These are phyloP conservation scores for Astrothelium macrocarpum DNA, from an alignment of 495 filamentous ascomycete genomes.

Conservation along the genomic window DNA sequence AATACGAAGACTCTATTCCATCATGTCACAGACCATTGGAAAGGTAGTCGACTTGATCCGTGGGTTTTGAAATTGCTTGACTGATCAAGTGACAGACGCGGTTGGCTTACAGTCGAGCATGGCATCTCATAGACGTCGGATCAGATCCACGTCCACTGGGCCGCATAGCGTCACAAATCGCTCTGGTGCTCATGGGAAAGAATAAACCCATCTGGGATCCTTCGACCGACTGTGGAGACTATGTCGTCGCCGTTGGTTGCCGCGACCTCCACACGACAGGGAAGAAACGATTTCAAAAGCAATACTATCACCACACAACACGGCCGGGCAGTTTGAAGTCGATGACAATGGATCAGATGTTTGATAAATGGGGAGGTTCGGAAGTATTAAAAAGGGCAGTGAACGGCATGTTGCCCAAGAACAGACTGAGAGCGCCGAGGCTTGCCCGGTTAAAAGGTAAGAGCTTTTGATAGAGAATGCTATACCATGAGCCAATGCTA, in stretches of 20 bases:
- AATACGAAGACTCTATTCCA: neutral
- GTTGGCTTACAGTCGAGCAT: conserved; percentile 88
- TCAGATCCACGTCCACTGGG: conserved; percentile 54
- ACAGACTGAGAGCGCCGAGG: conserved; percentile 73
- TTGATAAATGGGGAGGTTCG: conserved; percentile 85
- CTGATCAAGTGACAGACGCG: conserved; percentile 60
- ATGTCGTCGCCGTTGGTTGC: conserved; percentile 89
- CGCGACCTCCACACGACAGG: conserved; percentile 78
- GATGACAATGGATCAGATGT: conserved; percentile 91
- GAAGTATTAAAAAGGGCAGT: conserved; percentile 91
- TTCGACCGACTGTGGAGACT: conserved; percentile 95
- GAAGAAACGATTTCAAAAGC: conserved; percentile 85
- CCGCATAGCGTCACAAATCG: conserved; percentile 84
- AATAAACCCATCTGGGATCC: conserved; percentile 96
- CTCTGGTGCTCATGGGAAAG: conserved; percentile 92
- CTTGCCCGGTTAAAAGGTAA: conserved; percentile 79
- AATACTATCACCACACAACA: conserved; percentile 89
- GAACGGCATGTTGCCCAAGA: conserved; percentile 96
- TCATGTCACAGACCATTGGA: conserved; percentile 61
- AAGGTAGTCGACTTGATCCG: conserved; percentile 38
- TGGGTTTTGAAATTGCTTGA: neutral
- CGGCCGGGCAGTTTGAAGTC: conserved; percentile 75
- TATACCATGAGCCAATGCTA: conserved; percentile 12
- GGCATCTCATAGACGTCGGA: conserved; percentile 81
- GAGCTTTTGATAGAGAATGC: conserved; percentile 21